Percentiles rank a stretch among this genome's conserved stretches.
phyloP scores from a whole-genome alignment of 805 yeast species.

The Sugiyamaella marilandica region DNA sequence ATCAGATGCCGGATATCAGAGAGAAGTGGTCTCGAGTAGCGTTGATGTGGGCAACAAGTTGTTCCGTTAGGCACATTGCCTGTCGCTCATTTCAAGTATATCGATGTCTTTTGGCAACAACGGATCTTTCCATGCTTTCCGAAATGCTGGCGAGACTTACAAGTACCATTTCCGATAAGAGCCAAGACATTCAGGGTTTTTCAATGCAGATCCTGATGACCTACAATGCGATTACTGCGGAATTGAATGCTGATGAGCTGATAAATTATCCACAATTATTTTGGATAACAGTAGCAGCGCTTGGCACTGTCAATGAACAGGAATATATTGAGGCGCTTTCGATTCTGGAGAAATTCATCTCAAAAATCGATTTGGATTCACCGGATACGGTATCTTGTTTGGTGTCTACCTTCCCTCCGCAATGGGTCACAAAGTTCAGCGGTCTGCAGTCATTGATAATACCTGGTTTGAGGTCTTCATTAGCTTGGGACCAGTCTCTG shows the following conservation, averaged over 20 bases:
- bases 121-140: constrained; percentile 83
- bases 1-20: constrained; percentile 46
- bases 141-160: constrained; percentile 93
- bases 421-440: constrained; percentile 71
- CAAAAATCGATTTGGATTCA: constrained; percentile 81
- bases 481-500: constrained; percentile 72
- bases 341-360: constrained; percentile 72
- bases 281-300: constrained; percentile 92
- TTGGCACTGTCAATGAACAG: constrained; percentile 85
- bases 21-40: constrained; percentile 83
- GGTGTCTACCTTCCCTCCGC: constrained; percentile 82
- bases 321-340: constrained; percentile 87
- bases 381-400: constrained; percentile 80
- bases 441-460: constrained; percentile 77
- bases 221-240: constrained; percentile 84
- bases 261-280: constrained; percentile 88
- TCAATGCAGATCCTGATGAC: constrained; percentile 98
- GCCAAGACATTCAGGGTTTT: constrained; percentile 89
- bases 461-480: constrained; percentile 78
- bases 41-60: constrained; percentile 91
- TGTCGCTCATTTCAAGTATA: constrained; percentile 94
- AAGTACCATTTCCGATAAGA: constrained; percentile 86
- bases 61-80: constrained; percentile 95
- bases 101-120: constrained; percentile 70
- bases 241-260: constrained; percentile 68